phyloP scores from a whole-genome alignment of 2,329 filamentous ascomycete species.

The Penicillium brasilianum region DNA sequence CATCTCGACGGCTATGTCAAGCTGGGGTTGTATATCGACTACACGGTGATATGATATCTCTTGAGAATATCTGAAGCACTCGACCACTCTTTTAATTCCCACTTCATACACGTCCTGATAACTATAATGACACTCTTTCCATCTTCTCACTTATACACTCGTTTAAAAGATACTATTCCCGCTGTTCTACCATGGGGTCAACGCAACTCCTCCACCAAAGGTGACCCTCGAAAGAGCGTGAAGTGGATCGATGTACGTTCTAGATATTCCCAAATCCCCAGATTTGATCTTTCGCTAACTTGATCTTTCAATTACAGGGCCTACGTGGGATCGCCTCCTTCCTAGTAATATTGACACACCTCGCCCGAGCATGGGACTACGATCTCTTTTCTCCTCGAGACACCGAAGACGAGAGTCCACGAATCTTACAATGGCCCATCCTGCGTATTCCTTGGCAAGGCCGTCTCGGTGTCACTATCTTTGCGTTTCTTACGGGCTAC shows the following conservation, averaged over 20 bases:
- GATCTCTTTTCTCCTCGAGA: conserved; percentile 57
- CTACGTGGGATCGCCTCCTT: conserved; percentile 60
- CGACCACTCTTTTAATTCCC: not conserved
- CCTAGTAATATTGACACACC: conserved; percentile 59
- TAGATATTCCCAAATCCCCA: not conserved
- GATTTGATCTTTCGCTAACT: not conserved
- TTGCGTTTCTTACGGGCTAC: conserved; percentile 62
- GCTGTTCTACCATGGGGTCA: conserved; percentile 28
- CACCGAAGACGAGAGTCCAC: conserved; percentile 47
- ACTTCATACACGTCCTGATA: not conserved
- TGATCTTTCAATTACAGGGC: conserved; percentile 43
- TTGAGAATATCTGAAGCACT: not conserved
- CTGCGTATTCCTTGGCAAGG: conserved; percentile 63
- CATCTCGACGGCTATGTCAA: not conserved
- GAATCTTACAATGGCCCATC: conserved; percentile 57
- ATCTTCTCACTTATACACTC: conserved; percentile 25
- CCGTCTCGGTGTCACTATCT: conserved; percentile 61
- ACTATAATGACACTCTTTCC: not conserved
- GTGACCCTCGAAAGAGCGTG: conserved; percentile 49
- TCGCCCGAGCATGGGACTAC: conserved; percentile 59
- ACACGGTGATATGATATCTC: not conserved
- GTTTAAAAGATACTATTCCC: conserved; percentile 23
- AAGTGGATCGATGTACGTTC: conserved; percentile 65
- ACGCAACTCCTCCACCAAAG: conserved; percentile 32
- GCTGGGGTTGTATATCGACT: not conserved